Evolutionary conservation across 495 filamentous ascomycete genomes (phyloP).

Genomic region (Hypoxylon trugodes): DNA sequence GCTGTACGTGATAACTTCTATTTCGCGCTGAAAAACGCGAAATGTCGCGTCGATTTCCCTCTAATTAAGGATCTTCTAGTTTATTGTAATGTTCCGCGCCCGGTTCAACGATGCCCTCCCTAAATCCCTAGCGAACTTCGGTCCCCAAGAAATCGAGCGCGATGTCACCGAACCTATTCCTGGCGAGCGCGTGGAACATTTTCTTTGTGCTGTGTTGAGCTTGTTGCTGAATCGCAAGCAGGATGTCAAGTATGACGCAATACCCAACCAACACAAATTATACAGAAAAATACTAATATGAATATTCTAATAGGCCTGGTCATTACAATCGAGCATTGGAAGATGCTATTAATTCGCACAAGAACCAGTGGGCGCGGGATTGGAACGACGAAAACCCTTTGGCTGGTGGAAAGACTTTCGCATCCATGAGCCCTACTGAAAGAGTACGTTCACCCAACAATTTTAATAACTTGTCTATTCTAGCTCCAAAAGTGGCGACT

Average conservation of each 20-base stretch:
- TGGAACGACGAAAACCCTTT: constrained; percentile 91
- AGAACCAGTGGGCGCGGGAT: constrained; percentile 84
- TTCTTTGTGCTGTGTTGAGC: constrained; percentile 87
- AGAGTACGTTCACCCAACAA: constrained; percentile 67
- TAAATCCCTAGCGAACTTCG: constrained; percentile 84
- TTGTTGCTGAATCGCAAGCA: constrained; percentile 96
- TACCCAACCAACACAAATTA: constrained; percentile 31
- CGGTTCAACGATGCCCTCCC: constrained; percentile 90
- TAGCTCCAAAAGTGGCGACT: not conserved
- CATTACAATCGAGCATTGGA: constrained; percentile 94
- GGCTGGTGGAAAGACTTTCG: constrained; percentile 77
- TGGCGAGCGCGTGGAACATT: constrained; percentile 82
- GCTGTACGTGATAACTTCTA: constrained; percentile 70
- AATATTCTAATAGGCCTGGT: constrained; percentile 63
- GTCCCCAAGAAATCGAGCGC: constrained; percentile 92
- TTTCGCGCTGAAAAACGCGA: constrained; percentile 47
- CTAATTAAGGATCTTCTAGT: constrained; percentile 62
- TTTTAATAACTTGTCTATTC: not conserved
- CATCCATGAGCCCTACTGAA: constrained; percentile 78
- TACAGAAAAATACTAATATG: constrained; percentile 6
- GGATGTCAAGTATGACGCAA: constrained; percentile 85
- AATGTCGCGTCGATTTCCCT: constrained; percentile 46
- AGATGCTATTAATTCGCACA: constrained; percentile 87
- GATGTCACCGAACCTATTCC: constrained; percentile 81
- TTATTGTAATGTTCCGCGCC: constrained; percentile 96